Evolutionary conservation across 2,329 filamentous ascomycete genomes (phyloP).

Genomic region (Microsporum audouinii): DNA sequence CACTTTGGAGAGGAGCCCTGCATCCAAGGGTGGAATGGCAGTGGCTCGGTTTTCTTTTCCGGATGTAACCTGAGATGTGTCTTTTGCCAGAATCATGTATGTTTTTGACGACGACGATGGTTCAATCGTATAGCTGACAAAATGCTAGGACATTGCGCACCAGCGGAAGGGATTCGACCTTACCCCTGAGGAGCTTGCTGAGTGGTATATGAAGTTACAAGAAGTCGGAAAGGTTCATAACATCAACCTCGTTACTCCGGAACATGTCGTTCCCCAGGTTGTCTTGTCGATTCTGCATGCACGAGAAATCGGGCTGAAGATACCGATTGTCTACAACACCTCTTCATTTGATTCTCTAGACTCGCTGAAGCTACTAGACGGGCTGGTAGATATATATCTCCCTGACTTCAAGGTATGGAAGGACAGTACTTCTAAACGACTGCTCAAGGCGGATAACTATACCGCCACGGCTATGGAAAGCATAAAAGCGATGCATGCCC

Average conservation of each 20-base stretch:
- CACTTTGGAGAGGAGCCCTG: slow-evolving; percentile 80
- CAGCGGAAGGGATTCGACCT: slow-evolving; percentile 70
- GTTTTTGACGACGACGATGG: neutral
- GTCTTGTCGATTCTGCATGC: slow-evolving; percentile 65
- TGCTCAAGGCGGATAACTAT: slow-evolving; percentile 72
- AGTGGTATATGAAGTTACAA: slow-evolving; percentile 76
- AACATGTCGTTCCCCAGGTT: slow-evolving; percentile 78
- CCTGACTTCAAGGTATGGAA: slow-evolving; percentile 81
- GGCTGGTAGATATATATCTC: slow-evolving; percentile 75
- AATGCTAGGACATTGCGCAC: slow-evolving; percentile 57
- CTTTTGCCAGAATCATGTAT: slow-evolving; percentile 59
- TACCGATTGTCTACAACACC: slow-evolving; percentile 78
- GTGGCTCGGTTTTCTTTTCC: slow-evolving; percentile 69
- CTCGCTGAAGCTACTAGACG: slow-evolving; percentile 61
- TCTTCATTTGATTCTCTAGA: slow-evolving; percentile 67
- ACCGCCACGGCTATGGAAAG: slow-evolving; percentile 61
- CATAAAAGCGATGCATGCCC: slow-evolving; percentile 65
- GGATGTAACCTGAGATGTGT: slow-evolving; percentile 66
- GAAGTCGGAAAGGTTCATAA: slow-evolving; percentile 73
- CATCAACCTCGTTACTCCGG: slow-evolving; percentile 77
- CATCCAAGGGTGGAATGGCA: slow-evolving; percentile 70
- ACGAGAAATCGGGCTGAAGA: slow-evolving; percentile 52
- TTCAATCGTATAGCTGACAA: neutral
- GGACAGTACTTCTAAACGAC: slow-evolving; percentile 50
- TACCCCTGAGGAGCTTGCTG: slow-evolving; percentile 63